phyloP scores from a whole-genome alignment of 1,284 basidiomycete species.

The Boletus semigastroideus region DNA sequence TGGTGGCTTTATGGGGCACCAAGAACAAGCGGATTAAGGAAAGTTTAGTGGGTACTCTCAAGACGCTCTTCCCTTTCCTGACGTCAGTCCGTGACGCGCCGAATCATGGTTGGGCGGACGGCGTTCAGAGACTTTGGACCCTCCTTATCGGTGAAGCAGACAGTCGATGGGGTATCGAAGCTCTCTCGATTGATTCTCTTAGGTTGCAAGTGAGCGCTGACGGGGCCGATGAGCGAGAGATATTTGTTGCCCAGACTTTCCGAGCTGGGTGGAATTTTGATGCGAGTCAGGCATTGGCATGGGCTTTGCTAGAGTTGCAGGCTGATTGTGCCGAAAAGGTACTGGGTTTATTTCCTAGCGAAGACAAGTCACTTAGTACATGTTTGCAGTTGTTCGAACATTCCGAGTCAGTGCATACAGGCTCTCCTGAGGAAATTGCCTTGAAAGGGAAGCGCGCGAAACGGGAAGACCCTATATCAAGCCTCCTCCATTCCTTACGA shows the following conservation, averaged over 20 bases:
- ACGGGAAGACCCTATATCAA: conserved; percentile 58
- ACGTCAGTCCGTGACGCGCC: conserved; percentile 33
- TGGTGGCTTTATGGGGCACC: conserved; percentile 74
- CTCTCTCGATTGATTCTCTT: conserved; percentile 64
- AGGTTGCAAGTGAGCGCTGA: conserved; percentile 44
- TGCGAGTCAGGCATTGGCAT: conserved; percentile 67
- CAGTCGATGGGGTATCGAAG: conserved; percentile 59
- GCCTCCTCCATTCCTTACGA: conserved; percentile 55
- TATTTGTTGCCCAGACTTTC: conserved; percentile 67
- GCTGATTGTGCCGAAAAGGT: conserved; percentile 79
- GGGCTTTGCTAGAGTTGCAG: conserved; percentile 82
- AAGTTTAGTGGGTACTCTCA: conserved; percentile 65
- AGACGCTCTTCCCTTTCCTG: conserved; percentile 71
- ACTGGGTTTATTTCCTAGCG: conserved; percentile 11
- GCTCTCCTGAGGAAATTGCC: conserved; percentile 20
- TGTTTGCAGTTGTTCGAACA: conserved; percentile 53
- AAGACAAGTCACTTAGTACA: conserved; percentile 16
- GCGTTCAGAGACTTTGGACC: conserved; percentile 53
- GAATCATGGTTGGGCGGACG: conserved; percentile 35
- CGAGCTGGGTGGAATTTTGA: conserved; percentile 73
- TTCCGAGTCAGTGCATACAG: conserved; percentile 56
- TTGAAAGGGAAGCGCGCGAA: conserved; percentile 48
- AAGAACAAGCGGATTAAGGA: conserved; percentile 72
- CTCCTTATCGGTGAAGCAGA: conserved; percentile 62
- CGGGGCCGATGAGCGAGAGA: conserved; percentile 26